Evolutionary conservation across 2,329 filamentous ascomycete species (phyloP), one percentile per base, ranked within the genome.

Genomic region (Pseudogymnoascus sp.): DNA sequence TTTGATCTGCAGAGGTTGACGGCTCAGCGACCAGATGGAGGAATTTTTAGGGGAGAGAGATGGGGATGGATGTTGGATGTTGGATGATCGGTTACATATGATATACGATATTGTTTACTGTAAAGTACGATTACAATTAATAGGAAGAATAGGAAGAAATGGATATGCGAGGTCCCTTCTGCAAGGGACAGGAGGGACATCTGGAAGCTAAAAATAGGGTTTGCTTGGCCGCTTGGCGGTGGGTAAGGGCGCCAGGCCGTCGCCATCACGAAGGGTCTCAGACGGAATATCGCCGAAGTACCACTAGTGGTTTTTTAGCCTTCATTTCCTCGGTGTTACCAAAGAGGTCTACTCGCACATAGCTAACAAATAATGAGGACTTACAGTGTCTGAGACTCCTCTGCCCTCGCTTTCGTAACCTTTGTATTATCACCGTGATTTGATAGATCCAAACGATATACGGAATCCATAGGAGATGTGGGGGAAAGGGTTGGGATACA

Each of bases 401-500:
- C 61, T 29, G 68, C 65, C 64, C n/a, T 54, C 37, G 59, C 21
- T 29, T 68, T 70, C 45, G 69, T 69, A 26, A 34, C 64, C 62
- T 66, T 63, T 18, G 62, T 66, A 12, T 62, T 42, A 16, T 69
- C 51, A 64, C 60, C 64, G 57, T 62, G 60, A 37, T 70, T 69
- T 16, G 64, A 67, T 62, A 70, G 16, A 42, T 42, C 10, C 40
- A 42, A 5, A 42, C 1, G 10, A 42, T 5, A 42, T 5, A 42
- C 6, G 16, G 12, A 5, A 26, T 11, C 10, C 31, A 42, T 21
- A 21, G 16, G n/a, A 40, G n/a, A 40, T 40, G 7, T 14, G 6
- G n/a, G 39, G 39, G 18, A 45, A 11, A 4, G 40, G 16, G 5
- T 8, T 12, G 40, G 12, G 12, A 39, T 39, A 39, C 36, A 5